Percentiles rank a stretch among this genome's conserved stretches.
Conservation (phyloP, 2,329 filamentous ascomycete species). For the Lecanoromycetidae sp. region DNA sequence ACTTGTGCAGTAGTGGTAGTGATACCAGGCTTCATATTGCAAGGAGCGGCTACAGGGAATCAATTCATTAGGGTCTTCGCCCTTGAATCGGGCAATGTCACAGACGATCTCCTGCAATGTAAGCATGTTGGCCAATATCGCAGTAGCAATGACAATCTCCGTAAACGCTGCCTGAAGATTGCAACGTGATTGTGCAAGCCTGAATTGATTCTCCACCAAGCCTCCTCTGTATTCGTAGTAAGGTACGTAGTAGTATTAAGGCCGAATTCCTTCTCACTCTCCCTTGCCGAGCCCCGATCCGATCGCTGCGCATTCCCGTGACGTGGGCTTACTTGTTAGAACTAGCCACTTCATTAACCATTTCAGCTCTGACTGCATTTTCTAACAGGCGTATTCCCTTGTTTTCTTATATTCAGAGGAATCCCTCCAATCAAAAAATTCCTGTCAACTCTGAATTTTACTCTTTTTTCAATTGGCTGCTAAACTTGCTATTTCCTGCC, state of each 20-base stretch:
- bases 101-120: neutral
- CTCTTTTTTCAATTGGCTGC: slow-evolving; percentile 10
- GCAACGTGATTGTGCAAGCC: neutral
- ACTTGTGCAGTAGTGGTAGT: neutral
- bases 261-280: neutral
- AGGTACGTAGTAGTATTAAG: no score
- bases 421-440: slow-evolving; percentile 11
- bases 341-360: neutral
- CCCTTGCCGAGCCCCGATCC: slow-evolving; percentile 1
- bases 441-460: neutral
- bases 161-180: slow-evolving; percentile 2
- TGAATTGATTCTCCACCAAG: no score
- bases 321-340: neutral
- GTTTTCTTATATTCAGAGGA: neutral
- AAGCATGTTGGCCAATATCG: neutral
- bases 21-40: neutral
- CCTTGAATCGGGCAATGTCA: neutral
- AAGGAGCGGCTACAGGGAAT: neutral
- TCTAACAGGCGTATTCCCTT: neutral
- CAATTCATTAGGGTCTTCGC: neutral
- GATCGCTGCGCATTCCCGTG: neutral
- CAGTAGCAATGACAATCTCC: neutral
- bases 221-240: no score
- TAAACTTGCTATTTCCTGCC: neutral
- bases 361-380: neutral